phyloP scores from a whole-genome alignment of 176 grass and related monocot species.

The Chrysopogon serrulatus region DNA sequence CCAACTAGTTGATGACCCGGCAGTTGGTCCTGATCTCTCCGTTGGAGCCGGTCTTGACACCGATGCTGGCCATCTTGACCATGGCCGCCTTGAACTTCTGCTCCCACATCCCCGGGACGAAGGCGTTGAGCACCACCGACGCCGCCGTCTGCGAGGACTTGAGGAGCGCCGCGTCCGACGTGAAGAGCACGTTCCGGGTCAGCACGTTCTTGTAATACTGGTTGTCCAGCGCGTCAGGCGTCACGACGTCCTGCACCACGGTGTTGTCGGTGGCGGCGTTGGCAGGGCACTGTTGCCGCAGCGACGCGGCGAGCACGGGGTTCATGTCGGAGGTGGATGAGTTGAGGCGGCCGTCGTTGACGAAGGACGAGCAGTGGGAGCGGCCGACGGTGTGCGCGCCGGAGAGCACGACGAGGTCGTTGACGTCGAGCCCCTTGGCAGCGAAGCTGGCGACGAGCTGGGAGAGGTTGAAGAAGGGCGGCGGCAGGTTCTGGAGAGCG shows the following conservation, averaged over 20 bases:
- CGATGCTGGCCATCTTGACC: slow-evolving; percentile 59
- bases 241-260: no score
- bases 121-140: neutral
- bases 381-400: slow-evolving; percentile 39
- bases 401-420: slow-evolving; percentile 34
- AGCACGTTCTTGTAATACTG: slow-evolving; percentile 36
- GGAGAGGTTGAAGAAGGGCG: neutral
- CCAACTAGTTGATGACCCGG: neutral
- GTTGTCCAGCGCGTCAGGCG: no score
- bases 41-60: neutral
- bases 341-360: no score
- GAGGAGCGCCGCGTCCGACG: slow-evolving; percentile 28
- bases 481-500: no score
- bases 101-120: slow-evolving; percentile 1
- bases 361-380: slow-evolving; percentile 50
- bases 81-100: slow-evolving; percentile 24
- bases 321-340: no score
- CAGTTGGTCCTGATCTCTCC: slow-evolving; percentile 42
- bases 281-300: no score
- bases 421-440: slow-evolving; percentile 2
- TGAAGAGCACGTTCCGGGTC: slow-evolving; percentile 13
- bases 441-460: slow-evolving; percentile 6
- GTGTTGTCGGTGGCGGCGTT: no score
- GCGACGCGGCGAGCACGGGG: no score
- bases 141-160: neutral